phyloP scores from a whole-genome alignment of 495 filamentous ascomycete genomes.

The Paragyromitra xinjiangensis region DNA sequence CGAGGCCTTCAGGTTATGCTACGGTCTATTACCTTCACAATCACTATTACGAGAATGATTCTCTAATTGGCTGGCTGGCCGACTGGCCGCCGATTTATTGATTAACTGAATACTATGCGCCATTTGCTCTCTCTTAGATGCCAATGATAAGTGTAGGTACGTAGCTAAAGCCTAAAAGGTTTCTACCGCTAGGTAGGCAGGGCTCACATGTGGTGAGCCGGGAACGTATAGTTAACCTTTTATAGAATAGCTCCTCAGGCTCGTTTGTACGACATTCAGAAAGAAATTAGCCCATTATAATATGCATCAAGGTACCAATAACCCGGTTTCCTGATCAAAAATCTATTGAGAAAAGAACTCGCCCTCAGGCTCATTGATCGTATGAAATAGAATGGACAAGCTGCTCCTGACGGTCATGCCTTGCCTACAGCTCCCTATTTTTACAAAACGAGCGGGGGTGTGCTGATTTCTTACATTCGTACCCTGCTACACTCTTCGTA shows the following conservation, averaged over 20 bases:
- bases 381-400: too few relatives aligned
- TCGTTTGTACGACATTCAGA: background rate
- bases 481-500: background rate
- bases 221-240: background rate
- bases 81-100: background rate
- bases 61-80: background rate
- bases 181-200: background rate
- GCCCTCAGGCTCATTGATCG: too few relatives aligned
- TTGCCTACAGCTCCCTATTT: background rate
- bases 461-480: background rate
- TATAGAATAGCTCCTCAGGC: background rate
- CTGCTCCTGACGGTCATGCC: too few relatives aligned
- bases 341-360: too few relatives aligned
- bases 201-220: background rate
- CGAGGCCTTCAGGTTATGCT: too few relatives aligned
- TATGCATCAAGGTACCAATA: background rate
- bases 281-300: background rate
- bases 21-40: background rate
- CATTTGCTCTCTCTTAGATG: conserved; percentile 10
- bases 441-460: background rate
- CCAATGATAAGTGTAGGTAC: conserved; percentile 4
- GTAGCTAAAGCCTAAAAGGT: background rate
- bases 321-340: background rate
- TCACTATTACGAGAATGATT: background rate
- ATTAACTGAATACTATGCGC: conserved; percentile 11